phyloP scores from a whole-genome alignment of 2,329 filamentous ascomycete genomes.

The Hirsutella minnesotensis region DNA sequence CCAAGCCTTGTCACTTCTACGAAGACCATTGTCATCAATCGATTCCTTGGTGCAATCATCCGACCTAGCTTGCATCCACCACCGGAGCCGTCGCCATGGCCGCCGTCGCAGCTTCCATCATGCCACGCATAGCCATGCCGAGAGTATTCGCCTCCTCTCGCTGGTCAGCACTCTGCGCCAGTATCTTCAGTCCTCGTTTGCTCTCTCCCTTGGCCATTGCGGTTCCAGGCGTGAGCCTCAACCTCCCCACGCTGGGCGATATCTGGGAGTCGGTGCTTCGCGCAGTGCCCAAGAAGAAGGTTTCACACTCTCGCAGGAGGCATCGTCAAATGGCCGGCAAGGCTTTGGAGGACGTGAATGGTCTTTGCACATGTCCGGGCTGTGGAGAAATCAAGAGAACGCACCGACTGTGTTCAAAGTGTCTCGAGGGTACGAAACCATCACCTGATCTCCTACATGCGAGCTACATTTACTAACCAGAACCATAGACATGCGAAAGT shows the following conservation, averaged over 20 bases:
- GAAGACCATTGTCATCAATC: no score
- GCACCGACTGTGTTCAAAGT: constrained; percentile 80
- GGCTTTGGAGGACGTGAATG: constrained; percentile 79
- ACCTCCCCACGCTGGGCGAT: constrained; percentile 50
- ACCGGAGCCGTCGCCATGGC: constrained; percentile 25
- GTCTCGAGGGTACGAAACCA: constrained; percentile 59
- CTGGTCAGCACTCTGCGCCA: constrained; percentile 30
- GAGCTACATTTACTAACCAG: background rate
- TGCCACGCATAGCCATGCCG: constrained; percentile 40
- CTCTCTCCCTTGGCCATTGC: constrained; percentile 44
- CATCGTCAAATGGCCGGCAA: constrained; percentile 93
- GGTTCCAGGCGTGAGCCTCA: constrained; percentile 47
- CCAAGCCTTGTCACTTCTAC: no score
- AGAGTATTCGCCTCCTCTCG: constrained; percentile 27
- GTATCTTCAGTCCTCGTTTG: constrained; percentile 33
- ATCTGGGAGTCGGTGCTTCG: constrained; percentile 89
- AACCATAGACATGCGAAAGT: constrained; percentile 29
- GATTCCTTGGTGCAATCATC: background rate
- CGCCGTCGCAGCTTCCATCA: constrained; percentile 30
- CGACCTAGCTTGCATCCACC: background rate
- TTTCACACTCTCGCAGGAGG: constrained; percentile 89
- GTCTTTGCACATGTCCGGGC: constrained; percentile 76
- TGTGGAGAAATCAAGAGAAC: constrained; percentile 82
- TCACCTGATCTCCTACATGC: background rate
- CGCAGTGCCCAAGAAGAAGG: constrained; percentile 98